Conservation (phyloP, 192 early-diverging fungal species). For the Phlyctochytrium planicorne region DNA sequence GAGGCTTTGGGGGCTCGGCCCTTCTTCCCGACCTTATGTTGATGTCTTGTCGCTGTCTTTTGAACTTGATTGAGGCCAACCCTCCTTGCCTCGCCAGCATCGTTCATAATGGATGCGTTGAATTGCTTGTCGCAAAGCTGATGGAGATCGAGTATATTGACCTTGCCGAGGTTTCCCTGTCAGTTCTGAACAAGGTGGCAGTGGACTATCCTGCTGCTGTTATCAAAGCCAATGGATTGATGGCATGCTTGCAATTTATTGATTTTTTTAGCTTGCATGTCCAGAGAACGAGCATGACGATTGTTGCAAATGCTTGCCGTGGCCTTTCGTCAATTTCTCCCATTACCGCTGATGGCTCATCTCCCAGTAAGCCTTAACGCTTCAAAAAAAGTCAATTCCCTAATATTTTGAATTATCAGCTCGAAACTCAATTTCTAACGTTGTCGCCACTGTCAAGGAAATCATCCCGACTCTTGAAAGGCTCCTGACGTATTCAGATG, state of each 20-base stretch:
- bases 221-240: constrained; percentile 69
- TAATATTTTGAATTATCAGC: neutral
- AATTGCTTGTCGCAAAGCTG: constrained; percentile 73
- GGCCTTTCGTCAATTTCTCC: constrained; percentile 27
- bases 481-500: constrained; percentile 67
- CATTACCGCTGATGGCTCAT: constrained; percentile 10
- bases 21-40: constrained; percentile 78
- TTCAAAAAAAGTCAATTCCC: neutral
- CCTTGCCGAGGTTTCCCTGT: constrained; percentile 83
- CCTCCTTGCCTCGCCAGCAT: constrained; percentile 65
- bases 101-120: constrained; percentile 66
- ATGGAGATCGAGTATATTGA: constrained; percentile 89
- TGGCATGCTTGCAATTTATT: constrained; percentile 75
- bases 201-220: constrained; percentile 70
- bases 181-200: constrained; percentile 75
- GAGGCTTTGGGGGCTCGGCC: constrained; percentile 24
- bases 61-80: constrained; percentile 86
- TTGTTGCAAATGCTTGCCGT: constrained; percentile 49
- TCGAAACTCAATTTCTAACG: constrained; percentile 32
- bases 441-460: constrained; percentile 59
- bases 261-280: constrained; percentile 88
- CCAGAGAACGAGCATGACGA: constrained; percentile 77
- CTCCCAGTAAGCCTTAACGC: neutral
- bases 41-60: constrained; percentile 85
- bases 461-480: constrained; percentile 71